Base-by-base conservation (phyloP, 352 stramenopile species). In the Phytophthora brassicae region DNA sequence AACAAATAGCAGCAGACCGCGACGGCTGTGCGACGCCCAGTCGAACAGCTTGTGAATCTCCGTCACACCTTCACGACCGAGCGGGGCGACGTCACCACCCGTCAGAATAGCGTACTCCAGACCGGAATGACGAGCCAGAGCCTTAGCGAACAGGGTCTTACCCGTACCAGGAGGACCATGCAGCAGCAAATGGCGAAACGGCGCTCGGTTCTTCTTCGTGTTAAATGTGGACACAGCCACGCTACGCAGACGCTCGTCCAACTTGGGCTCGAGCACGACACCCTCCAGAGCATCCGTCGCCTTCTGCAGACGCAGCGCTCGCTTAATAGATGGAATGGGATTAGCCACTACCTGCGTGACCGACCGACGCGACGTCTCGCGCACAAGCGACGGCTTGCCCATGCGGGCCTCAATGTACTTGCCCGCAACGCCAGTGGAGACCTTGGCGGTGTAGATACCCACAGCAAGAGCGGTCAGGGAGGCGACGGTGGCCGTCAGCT, bases 31-130 rank as follows among this genome's bases (percentile, higher is more conserved):
- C 70, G 97, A 97, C 31, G 97, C 96, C 97, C 97, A 99, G 78
- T 99, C 97, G 72, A 99, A 99, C n/a, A 99, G 72, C 78, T 98
- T 98, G 82, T 99, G 97, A 70, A 99, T 97, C 88, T 99, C 97
- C 28, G 97, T 99, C 16, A 99, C 97, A 38, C 94, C 97, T 74
- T 99, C 96, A 23, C 81, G 81, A 39, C 97, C 97, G 38, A 99
- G 82, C n/a, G 97, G 97, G 9, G 95, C 96, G 42, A 99, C 97
- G 72, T 99, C 97, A 76, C 97, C 97, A 76, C 97, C 97, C 6
- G 96, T 99, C 41, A 99, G 83, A 72, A 99, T 98, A 36, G 97
- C 97, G 79, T 99, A 99, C 66, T 99, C 97, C 51, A 99, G 77
- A 6, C 97, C 97, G 13, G 94, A 99, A 72, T 98, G 88, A 58